Base-by-base conservation (phyloP, 805 yeast genomes). In the Wickerhamomyces alni region DNA sequence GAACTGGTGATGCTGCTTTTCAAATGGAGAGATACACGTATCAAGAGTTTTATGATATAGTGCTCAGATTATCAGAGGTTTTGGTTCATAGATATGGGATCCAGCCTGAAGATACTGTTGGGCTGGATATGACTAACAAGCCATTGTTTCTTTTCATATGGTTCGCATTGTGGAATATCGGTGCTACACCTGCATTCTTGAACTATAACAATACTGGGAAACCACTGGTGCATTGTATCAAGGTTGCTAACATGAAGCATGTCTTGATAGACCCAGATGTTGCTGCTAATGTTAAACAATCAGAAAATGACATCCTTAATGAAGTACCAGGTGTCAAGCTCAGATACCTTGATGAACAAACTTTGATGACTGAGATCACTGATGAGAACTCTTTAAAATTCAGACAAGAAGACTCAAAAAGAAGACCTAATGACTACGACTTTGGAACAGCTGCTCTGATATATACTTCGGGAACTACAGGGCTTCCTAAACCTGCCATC, bases 381-480 rank as follows among this genome's bases (percentile, higher is more conserved):
- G 62, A 73, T 54, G 56, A 65, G 34, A 43, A 64, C 21, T 54
- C 72, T 26, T 75, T 77, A 15, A 58, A 63, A 54, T 69, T 75
- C 54, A 62, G 89, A 55, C 77, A 81, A 41, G 62, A 68, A 0
- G 79, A 80, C 49, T 49, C 61, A 8, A 61, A 75, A 9, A 74
- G 95, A 61, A 74, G 84, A 47, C 74, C 76, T 8, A 61, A 62
- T 8, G 77, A 78, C 37, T 60, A 67, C 11, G 82, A 81, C 55
- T 74, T 68, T 48, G 74, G 77, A 40, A 74, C 91, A 4, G 80
- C 84, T 17, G 73, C 81, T 47, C 70, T 86, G 48, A 86, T 89
- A 37, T 89, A 82, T 60, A 89, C 98, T 1, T 85, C 95, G 0
- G 98, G 98, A 30, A 91, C 97, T 7, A 87, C 97, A 0, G 97